A percentile compares a stretch with the other conserved stretches of the same genome.
Conservation (phyloP, 495 filamentous ascomycete genomes). For the Aspergillus egyptiacus region DNA sequence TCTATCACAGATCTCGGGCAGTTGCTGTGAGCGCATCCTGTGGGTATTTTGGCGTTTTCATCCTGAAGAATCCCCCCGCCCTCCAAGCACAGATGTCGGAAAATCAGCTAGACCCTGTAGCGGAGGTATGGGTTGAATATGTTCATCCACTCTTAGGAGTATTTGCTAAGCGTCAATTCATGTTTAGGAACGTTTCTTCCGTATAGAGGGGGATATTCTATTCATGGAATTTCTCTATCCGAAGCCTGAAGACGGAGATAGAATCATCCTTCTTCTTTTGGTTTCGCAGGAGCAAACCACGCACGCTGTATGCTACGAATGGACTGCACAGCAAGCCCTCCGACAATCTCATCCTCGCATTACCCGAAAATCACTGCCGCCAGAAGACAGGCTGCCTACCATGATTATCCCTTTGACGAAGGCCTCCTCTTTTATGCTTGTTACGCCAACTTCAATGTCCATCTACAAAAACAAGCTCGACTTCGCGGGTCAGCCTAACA, state of each 20-base stretch:
- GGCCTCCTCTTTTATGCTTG: conserved; percentile 56
- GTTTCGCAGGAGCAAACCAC: conserved; percentile 54
- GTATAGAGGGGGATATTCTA: conserved; percentile 66
- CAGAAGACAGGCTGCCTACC: conserved; percentile 56
- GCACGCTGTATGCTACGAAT: conserved; percentile 66
- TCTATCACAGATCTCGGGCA: conserved; percentile 49
- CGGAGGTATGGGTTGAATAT: conserved; percentile 24
- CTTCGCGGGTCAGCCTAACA: conserved; percentile 22
- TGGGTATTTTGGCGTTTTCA: conserved; percentile 53
- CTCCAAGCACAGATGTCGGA: conserved; percentile 32
- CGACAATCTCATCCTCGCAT: conserved; percentile 34
- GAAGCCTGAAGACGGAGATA: conserved; percentile 48
- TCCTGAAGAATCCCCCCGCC: conserved; percentile 25
- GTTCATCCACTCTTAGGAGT: not conserved
- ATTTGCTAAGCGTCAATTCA: not conserved
- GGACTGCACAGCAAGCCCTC: conserved; percentile 49
- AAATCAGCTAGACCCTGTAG: conserved; percentile 31
- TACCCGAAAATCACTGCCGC: conserved; percentile 46
- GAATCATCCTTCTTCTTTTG: conserved; percentile 71
- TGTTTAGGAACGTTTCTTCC: conserved; percentile 48
- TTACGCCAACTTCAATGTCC: conserved; percentile 53
- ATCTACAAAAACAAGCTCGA: conserved; percentile 52
- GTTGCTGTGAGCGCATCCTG: conserved; percentile 59
- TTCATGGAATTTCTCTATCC: conserved; percentile 87
- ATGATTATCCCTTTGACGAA: conserved; percentile 65